Evolutionary conservation across 495 filamentous ascomycete genomes (phyloP), one percentile per base, ranked within the genome.

Genomic region (Penicillium manginii): DNA sequence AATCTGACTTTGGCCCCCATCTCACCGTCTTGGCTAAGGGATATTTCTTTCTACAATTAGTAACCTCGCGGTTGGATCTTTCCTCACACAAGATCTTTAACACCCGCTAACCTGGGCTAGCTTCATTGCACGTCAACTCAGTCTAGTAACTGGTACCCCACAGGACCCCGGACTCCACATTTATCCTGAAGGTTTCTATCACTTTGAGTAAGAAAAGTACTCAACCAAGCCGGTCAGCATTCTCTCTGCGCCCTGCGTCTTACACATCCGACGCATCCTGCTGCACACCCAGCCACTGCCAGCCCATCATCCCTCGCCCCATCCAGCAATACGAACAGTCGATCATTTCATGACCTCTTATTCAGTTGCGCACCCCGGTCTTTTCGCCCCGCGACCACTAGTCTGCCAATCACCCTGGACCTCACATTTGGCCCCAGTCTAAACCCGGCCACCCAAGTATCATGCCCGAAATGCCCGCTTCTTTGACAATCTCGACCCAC

Each of bases 231-330:
- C 35, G 12, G 35, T 37, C 35, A 37, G 11, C 40, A n/a, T 9
- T 19, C 17, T 8, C 7, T 43, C 17, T 17, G 40, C 40, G 45
- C 19, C 22, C 19, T 47, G 45, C 45, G 45, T 47, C 45, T 47
- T 22, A 47, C 45, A 26, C 21, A 47, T 47, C 45, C 12, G 15
- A 47, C 45, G 45, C 45, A 47, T 47, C 45, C 15, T 26, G 21
- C 8, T 47, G 45, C 45, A 47, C 19, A 17, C 23, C 43, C 43
- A 46, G 43, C 43, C 43, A 46, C 45, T 47, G 21, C 45, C 45
- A 47, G 9, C 21, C 45, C 45, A 47, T 19, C 9, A 23, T 47
- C 10, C 21, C 21, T 26, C 22, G 45, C 45, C 21, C 45, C 21
- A 26, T 47, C 21, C 18, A 47, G 45, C 10, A 26, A 47, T 26